phyloP scores from a whole-genome alignment of 306 rosid genomes.

The Styphnolobium japonicum region DNA sequence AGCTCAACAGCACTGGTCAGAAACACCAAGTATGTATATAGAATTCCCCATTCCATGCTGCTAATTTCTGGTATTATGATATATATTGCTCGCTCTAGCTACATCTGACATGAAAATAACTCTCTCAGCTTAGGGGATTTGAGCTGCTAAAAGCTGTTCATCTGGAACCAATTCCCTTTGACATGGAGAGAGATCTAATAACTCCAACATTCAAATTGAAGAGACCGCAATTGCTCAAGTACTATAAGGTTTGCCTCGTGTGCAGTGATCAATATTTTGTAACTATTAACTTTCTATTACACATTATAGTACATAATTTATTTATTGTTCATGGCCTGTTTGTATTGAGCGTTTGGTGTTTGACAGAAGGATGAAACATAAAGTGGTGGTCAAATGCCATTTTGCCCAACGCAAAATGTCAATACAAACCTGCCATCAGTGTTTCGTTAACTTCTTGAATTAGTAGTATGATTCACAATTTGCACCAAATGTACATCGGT shows the following conservation, averaged over 20 bases:
- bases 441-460: background rate
- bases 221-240: slow-evolving; percentile 75
- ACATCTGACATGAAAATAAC: slow-evolving; percentile 28
- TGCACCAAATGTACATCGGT: background rate
- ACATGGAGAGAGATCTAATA: slow-evolving; percentile 82
- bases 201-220: slow-evolving; percentile 94
- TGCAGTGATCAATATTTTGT: background rate
- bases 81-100: background rate
- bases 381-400: no score
- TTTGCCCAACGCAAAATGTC: no score
- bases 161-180: slow-evolving; percentile 82
- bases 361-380: no score
- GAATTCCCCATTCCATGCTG: background rate
- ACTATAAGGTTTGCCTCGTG: slow-evolving; percentile 56
- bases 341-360: no score
- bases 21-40: slow-evolving; percentile 59
- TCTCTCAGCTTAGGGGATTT: slow-evolving; percentile 82
- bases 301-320: background rate
- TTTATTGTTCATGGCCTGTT: no score
- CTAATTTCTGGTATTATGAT: background rate
- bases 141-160: slow-evolving; percentile 80
- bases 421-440: no score
- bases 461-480: background rate
- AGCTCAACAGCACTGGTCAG: slow-evolving; percentile 70
- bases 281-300: background rate